Evolutionary conservation across 768 basidiomycete species (phyloP).

Genomic region (Mycena olivaceomarginata): DNA sequence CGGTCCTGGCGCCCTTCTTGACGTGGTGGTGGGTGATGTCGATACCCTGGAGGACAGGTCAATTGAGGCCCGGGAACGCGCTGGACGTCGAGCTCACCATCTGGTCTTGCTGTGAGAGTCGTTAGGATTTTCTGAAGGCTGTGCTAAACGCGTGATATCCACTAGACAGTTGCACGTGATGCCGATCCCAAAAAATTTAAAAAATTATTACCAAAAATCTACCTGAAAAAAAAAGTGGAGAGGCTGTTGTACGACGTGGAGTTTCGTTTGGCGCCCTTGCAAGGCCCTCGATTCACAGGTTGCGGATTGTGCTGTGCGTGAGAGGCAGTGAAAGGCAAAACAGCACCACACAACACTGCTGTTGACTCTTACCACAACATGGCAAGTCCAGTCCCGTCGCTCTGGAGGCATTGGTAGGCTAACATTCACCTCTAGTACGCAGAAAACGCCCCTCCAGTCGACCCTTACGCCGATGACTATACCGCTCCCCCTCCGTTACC

Average conservation of each 20-base stretch:
- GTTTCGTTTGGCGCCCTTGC: background rate
- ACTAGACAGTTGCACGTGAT: too few relatives aligned
- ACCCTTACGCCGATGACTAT: constrained; percentile 91
- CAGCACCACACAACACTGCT: constrained; percentile 66
- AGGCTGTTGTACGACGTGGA: too few relatives aligned
- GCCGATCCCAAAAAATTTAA: too few relatives aligned
- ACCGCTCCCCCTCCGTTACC: constrained; percentile 71
- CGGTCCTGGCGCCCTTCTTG: constrained; percentile 96
- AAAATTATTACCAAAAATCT: too few relatives aligned
- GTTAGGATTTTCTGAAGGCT: constrained; percentile 59
- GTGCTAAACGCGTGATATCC: too few relatives aligned
- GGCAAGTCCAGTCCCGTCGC: constrained; percentile 67
- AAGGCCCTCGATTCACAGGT: background rate
- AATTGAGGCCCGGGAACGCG: constrained; percentile 48
- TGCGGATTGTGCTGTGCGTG: constrained; percentile 3
- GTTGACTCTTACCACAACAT: constrained; percentile 80
- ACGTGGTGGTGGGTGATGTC: constrained; percentile 98
- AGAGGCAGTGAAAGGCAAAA: constrained; percentile 41
- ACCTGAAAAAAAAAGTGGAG: too few relatives aligned
- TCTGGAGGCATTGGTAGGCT: background rate
- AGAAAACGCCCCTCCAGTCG: constrained; percentile 75
- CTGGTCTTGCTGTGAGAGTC: constrained; percentile 77
- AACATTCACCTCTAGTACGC: constrained; percentile 71
- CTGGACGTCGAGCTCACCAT: constrained; percentile 83
- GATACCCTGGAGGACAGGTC: constrained; percentile 83